phyloP scores from a whole-genome alignment of 306 rosid species.

The Castanea crenata region DNA sequence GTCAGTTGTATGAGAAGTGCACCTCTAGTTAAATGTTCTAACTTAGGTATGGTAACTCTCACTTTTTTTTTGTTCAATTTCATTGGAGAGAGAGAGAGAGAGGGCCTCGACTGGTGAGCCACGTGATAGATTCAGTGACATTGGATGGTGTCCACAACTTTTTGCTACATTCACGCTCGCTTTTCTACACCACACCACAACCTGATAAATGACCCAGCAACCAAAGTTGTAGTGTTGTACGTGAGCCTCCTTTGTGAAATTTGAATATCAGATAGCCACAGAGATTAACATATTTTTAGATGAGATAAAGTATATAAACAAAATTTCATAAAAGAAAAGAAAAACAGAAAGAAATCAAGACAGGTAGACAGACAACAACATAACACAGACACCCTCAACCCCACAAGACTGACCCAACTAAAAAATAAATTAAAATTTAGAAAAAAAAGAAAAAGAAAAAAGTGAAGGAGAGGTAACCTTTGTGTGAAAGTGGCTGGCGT shows the following conservation, averaged over 20 bases:
- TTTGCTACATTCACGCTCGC: conserved; percentile 48
- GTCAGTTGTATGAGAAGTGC: conserved; percentile 11
- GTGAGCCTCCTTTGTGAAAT: background rate
- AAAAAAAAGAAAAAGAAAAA: conserved; percentile 7
- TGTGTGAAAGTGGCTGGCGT: conserved; percentile 22
- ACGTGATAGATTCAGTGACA: conserved; percentile 66
- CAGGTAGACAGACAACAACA: conserved; percentile 39
- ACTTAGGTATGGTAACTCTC: conserved; percentile 42
- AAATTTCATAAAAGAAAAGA: background rate
- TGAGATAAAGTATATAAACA: background rate
- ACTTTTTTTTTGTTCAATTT: conserved; percentile 57
- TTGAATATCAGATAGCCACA: background rate
- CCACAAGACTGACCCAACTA: conserved; percentile 22
- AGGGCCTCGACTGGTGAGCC: conserved; percentile 59
- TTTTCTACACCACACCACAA: conserved; percentile 36
- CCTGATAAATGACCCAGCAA: conserved; percentile 33
- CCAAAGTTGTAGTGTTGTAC: background rate
- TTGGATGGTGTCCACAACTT: conserved; percentile 53
- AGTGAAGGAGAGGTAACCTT: background rate
- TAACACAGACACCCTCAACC: conserved; percentile 23
- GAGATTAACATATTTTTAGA: background rate
- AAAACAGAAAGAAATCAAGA: background rate
- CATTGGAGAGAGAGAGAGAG: conserved; percentile 22
- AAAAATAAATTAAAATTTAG: background rate
- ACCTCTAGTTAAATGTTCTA: conserved; percentile 16